Conservation (phyloP, 805 yeast species). For the Pichia paraexigua region DNA sequence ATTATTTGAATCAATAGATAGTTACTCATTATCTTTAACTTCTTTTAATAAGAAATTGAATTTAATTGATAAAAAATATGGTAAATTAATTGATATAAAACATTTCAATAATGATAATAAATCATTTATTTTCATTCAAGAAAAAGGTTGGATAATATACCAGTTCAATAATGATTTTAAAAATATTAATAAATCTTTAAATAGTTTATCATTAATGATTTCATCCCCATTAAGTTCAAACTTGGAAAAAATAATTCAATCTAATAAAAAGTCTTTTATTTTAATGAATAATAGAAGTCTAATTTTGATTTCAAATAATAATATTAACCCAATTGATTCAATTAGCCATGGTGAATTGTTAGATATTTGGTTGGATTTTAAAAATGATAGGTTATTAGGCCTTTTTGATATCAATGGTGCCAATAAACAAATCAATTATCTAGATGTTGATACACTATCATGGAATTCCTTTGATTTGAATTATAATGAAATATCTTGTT, state of each 20-base stretch:
- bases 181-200: background rate
- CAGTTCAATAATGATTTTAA: conserved; percentile 6
- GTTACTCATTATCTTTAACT: background rate
- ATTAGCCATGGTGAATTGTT: background rate
- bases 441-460: background rate
- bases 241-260: conserved; percentile 13
- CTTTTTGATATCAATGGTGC: conserved; percentile 2
- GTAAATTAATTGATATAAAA: conserved; percentile 15
- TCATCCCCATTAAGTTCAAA: conserved; percentile 21
- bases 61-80: conserved; percentile 13
- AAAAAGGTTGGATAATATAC: conserved; percentile 26
- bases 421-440: background rate
- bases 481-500: background rate
- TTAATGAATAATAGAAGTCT: conserved; percentile 16
- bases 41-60: conserved; percentile 5
- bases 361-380: background rate
- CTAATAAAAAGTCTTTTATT: conserved; percentile 13
- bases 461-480: background rate
- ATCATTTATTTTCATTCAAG: conserved; percentile 22
- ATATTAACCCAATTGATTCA: conserved; percentile 7
- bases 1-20: background rate
- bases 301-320: conserved; percentile 10
- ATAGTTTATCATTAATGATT: conserved; percentile 12
- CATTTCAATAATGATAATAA: conserved; percentile 1
- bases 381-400: background rate